These are phyloP conservation scores for Calamus simplicifolius DNA, from an alignment of 176 grass and related monocot genomes.

Conservation along the genomic window DNA sequence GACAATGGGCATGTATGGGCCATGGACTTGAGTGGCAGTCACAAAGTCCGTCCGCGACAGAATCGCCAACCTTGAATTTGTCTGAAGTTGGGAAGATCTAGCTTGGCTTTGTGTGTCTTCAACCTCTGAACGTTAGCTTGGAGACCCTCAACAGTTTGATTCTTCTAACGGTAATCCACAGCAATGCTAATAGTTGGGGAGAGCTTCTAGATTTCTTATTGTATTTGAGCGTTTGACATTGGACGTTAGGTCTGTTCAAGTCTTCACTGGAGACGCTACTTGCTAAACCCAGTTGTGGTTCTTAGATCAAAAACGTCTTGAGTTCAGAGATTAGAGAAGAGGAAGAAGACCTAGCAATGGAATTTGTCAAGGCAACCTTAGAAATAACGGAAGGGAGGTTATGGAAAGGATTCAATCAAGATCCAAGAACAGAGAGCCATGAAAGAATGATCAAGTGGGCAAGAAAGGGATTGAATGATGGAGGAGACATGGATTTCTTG, in stretches of 20 bases:
- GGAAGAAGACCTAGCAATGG: too few species aligned
- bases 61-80: conserved; percentile 92
- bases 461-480: too few species aligned
- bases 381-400: too few species aligned
- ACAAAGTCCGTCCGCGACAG: conserved; percentile 65
- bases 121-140: conserved; percentile 65
- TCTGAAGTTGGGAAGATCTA: conserved; percentile 74
- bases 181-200: conserved; percentile 74
- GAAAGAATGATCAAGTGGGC: too few species aligned
- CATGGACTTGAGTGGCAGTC: conserved; percentile 73
- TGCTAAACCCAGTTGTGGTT: too few species aligned
- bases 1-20: conserved; percentile 62
- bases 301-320: too few species aligned
- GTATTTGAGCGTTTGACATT: conserved; percentile 69
- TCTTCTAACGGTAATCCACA: conserved; percentile 75
- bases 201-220: conserved; percentile 82
- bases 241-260: conserved; percentile 37
- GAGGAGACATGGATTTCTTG: too few species aligned
- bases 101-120: conserved; percentile 76
- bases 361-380: too few species aligned
- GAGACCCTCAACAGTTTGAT: conserved; percentile 57
- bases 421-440: too few species aligned
- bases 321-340: too few species aligned
- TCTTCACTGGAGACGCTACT: too few species aligned
- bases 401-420: too few species aligned